A percentile compares a stretch with the other conserved stretches of the same genome.
These are phyloP conservation scores for Aphanomyces stellatus DNA, from an alignment of 352 stramenopile species.

Conservation along the genomic window DNA sequence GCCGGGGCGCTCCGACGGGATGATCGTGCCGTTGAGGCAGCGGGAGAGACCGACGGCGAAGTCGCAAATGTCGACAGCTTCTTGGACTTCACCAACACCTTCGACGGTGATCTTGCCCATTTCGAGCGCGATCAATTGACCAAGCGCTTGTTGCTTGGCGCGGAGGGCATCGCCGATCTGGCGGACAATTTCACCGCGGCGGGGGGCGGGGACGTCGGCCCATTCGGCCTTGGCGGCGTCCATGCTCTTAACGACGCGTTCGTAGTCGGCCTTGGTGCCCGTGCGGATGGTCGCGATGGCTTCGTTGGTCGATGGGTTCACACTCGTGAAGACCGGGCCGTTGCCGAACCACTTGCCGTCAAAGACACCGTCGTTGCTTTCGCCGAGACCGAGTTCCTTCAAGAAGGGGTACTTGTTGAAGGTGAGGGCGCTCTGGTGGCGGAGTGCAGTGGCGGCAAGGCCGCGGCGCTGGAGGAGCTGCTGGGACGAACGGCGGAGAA, in stretches of 20 bases:
- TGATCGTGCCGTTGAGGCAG: conserved; percentile 71
- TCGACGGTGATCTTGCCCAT: conserved; percentile 93
- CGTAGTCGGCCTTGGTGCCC: conserved; percentile 77
- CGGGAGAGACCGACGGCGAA: conserved; percentile 88
- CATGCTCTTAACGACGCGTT: conserved; percentile 75
- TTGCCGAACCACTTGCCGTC: conserved; percentile 82
- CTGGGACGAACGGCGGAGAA: not conserved
- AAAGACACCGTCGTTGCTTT: conserved; percentile 82
- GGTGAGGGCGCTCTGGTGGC: conserved; percentile 19
- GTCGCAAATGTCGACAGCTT: conserved; percentile 92
- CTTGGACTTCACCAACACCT: conserved; percentile 89
- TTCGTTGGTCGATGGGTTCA: conserved; percentile 79
- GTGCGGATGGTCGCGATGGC: conserved; percentile 73
- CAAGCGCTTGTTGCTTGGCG: conserved; percentile 82
- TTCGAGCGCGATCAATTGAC: conserved; percentile 85
- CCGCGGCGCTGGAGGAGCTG: not conserved
- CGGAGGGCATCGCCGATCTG: conserved; percentile 87
- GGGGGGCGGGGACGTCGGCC: conserved; percentile 77
- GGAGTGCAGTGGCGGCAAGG: too few relatives aligned
- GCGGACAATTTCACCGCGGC: conserved; percentile 86
- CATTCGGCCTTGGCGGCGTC: conserved; percentile 76
- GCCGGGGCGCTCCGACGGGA: conserved; percentile 83
- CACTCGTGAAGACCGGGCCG: conserved; percentile 67
- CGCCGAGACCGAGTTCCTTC: conserved; percentile 62
- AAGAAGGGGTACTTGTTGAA: conserved; percentile 64